phyloP scores from a whole-genome alignment of 305 asterid species.

The Fraxinus dipetala region DNA sequence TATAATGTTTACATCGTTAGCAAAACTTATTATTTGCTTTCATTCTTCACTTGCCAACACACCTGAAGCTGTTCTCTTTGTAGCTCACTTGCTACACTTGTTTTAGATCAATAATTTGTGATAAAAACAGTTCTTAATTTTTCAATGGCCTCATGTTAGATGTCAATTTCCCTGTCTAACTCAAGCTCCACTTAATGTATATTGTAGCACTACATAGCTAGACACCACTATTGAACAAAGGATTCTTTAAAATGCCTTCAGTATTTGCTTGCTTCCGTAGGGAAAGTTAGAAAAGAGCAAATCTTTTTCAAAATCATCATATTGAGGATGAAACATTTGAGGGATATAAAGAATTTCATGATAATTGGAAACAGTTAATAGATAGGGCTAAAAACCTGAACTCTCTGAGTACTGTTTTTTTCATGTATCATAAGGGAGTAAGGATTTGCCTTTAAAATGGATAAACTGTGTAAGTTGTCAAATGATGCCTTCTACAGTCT shows the following conservation, averaged over 20 bases:
- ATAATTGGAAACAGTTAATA: background rate
- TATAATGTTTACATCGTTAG: background rate
- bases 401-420: background rate
- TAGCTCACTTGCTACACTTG: background rate
- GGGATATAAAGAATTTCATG: background rate
- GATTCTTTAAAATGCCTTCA: slow-evolving; percentile 2
- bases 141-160: background rate
- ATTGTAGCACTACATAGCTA: background rate
- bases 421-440: background rate
- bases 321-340: background rate
- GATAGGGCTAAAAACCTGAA: background rate
- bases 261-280: background rate
- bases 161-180: background rate
- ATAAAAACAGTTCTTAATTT: background rate
- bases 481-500: background rate
- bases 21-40: background rate
- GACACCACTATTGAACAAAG: background rate
- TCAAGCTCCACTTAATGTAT: background rate
- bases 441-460: background rate
- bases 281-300: background rate
- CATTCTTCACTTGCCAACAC: background rate
- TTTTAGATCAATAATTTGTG: background rate
- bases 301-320: background rate
- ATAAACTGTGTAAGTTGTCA: background rate
- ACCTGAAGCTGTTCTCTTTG: background rate